phyloP scores from a whole-genome alignment of 164 flowering plant species.

The Dillenia turbinata region DNA sequence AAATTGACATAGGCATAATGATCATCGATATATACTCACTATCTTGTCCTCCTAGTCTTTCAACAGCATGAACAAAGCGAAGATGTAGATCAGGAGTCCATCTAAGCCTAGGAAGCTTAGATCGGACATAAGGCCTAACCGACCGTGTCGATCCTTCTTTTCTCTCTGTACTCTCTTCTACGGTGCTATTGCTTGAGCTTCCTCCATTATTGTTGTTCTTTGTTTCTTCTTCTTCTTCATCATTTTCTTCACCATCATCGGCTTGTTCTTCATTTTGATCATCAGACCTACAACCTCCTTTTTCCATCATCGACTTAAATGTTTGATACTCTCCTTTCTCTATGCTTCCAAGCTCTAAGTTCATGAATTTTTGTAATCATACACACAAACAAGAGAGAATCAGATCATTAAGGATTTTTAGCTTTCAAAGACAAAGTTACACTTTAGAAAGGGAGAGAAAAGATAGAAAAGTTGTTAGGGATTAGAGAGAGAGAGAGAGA shows the following conservation, averaged over 20 bases:
- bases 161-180: constrained; percentile 52
- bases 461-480: neutral
- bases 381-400: neutral
- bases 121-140: constrained; percentile 66
- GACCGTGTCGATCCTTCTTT: constrained; percentile 27
- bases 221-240: constrained; percentile 11
- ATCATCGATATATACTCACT: constrained; percentile 31
- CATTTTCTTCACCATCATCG: constrained; percentile 20
- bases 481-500: too few relatives aligned
- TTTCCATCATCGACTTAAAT: constrained; percentile 13
- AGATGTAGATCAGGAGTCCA: constrained; percentile 88
- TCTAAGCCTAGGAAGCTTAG: constrained; percentile 73
- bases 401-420: too few relatives aligned
- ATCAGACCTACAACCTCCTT: constrained; percentile 23
- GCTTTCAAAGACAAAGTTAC: neutral
- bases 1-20: too few relatives aligned
- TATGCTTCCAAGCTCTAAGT: neutral
- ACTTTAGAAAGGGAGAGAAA: constrained; percentile 2
- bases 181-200: constrained; percentile 83
- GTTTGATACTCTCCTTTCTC: neutral
- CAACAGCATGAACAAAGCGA: constrained; percentile 66
- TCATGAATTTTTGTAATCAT: neutral
- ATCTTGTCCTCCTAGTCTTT: constrained; percentile 76
- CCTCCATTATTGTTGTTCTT: constrained; percentile 34
- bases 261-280: constrained; percentile 13